Base-by-base conservation (phyloP, 2,329 filamentous ascomycete species). In the Mycosphaerella sp. region DNA sequence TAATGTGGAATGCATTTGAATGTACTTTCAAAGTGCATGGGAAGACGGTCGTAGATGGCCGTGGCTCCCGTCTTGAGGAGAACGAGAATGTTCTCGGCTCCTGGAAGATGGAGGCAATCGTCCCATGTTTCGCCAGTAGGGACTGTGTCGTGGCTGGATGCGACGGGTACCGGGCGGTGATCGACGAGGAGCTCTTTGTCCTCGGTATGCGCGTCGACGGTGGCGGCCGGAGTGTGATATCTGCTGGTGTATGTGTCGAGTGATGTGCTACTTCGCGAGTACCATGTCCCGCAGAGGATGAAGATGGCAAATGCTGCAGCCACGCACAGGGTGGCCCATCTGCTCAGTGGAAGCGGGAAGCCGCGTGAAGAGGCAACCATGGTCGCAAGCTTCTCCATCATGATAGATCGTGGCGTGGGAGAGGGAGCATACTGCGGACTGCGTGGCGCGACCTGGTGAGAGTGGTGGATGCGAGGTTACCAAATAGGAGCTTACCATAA, bases 61-160 rank as follows among this genome's bases (percentile, higher is more conserved):
- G 79, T 80, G 11, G 80, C 79, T 51, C 80, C 81, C 0, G 81
- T 83, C 63, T 80, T 79, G 56, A 84, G 69, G 36, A 82, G 69
- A 23, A 84, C 73, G 59, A 83, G 75, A 48, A 83, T 67, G 56
- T 82, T 72, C 2, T 78, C 70, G 5, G 72, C 68, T 42, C 69
- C 68, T 2, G 63, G 62, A 11, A 66, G 51, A 47, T 56, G 51
- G n/a, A 48, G 53, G 49, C 66, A 66, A 39, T 47, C 45, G n/a
- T 40, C 23, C 48, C 48, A 51, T 31, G 14, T n/a, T 9, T 21
- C 36, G 39, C 42, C 26, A 29, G 8, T 41, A 10, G 31, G 40
- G 11, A 17, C 6, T 14, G 40, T 51, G 2, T 32, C 26, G n/a
- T 41, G 14, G 32, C 26, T 38, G 32, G 40, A 7, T 14, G 40